A percentile compares a stretch with the other conserved stretches of the same genome.
phyloP scores from a whole-genome alignment of 2,329 filamentous ascomycete species.

The Phaeophleospora eucalypticola region DNA sequence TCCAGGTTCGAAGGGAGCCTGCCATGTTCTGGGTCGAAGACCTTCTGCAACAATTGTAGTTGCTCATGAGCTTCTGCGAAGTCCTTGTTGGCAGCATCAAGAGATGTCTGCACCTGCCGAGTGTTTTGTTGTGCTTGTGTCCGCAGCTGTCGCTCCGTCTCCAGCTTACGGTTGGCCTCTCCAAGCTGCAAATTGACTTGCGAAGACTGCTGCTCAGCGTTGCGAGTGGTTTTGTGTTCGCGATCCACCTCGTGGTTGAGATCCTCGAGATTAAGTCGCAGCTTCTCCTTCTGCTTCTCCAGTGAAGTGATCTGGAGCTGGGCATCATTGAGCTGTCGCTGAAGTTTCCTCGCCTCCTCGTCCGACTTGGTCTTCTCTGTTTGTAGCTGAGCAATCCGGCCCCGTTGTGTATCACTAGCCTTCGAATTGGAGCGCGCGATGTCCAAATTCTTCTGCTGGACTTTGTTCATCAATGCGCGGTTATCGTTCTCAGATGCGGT shows the following conservation, averaged over 20 bases:
- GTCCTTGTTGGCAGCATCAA: constrained; percentile 78
- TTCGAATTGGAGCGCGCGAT: constrained; percentile 86
- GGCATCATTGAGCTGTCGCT: constrained; percentile 79
- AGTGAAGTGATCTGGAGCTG: constrained; percentile 78
- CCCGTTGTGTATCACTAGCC: constrained; percentile 76
- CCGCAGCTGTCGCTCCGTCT: constrained; percentile 82
- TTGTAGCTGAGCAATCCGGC: constrained; percentile 70
- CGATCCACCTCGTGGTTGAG: constrained; percentile 86
- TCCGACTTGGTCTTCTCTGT: constrained; percentile 79
- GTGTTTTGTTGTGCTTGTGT: constrained; percentile 81
- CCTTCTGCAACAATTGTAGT: constrained; percentile 75
- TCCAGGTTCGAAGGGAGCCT: constrained; percentile 59
- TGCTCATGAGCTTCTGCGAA: constrained; percentile 75
- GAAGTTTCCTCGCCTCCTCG: constrained; percentile 74
- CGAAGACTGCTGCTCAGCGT: constrained; percentile 83
- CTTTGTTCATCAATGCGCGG: constrained; percentile 86
- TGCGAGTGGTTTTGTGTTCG: constrained; percentile 84
- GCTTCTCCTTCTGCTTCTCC: constrained; percentile 92
- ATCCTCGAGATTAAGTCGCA: constrained; percentile 83
- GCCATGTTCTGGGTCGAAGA: constrained; percentile 68
- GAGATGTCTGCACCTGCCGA: constrained; percentile 70
- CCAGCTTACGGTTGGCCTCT: constrained; percentile 82
- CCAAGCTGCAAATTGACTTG: constrained; percentile 76
- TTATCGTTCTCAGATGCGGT: constrained; percentile 96
- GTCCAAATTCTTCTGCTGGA: constrained; percentile 95